phyloP scores from a whole-genome alignment of 2,329 filamentous ascomycete genomes.

The Epicoccum sorghinum region DNA sequence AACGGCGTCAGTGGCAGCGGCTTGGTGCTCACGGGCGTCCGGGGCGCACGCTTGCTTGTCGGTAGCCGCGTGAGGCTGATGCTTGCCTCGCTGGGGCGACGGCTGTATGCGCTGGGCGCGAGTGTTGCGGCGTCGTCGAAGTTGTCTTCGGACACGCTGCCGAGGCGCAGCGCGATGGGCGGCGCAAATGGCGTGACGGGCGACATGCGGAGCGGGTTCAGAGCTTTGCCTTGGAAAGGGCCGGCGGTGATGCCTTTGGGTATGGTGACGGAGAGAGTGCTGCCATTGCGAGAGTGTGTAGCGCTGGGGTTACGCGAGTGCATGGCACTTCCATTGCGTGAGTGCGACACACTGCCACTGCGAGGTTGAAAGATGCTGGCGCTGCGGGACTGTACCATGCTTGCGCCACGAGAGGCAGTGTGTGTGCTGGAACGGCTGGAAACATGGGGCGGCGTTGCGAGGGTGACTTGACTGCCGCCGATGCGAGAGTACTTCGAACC shows the following conservation, averaged over 20 bases:
- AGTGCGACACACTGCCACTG: constrained; percentile 8
- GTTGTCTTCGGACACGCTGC: constrained; percentile 4
- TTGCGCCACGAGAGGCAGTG: constrained; percentile 17
- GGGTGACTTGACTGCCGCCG: constrained; percentile 14
- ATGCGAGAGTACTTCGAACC: constrained; percentile 14
- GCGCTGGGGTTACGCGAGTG: neutral
- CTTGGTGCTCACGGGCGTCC: constrained; percentile 28
- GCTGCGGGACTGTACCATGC: neutral
- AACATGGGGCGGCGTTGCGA: constrained; percentile 7
- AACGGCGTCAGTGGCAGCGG: constrained; percentile 43
- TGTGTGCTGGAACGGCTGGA: constrained; percentile 2
- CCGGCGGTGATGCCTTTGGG: neutral
- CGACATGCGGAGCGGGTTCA: constrained; percentile 29
- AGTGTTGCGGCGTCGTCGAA: constrained; percentile 8
- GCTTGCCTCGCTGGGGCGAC: constrained; percentile 17
- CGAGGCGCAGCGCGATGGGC: constrained; percentile 18
- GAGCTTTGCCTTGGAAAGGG: constrained; percentile 15
- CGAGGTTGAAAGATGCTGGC: neutral
- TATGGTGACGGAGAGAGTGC: constrained; percentile 1
- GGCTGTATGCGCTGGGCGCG: constrained; percentile 10
- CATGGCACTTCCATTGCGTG: constrained; percentile 10
- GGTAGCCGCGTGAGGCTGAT: constrained; percentile 5
- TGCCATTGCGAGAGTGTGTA: neutral
- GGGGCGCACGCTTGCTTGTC: neutral
- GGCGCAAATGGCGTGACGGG: constrained; percentile 23